phyloP scores from a whole-genome alignment of 1,284 basidiomycete species.

The Microbotryum saponariae region DNA sequence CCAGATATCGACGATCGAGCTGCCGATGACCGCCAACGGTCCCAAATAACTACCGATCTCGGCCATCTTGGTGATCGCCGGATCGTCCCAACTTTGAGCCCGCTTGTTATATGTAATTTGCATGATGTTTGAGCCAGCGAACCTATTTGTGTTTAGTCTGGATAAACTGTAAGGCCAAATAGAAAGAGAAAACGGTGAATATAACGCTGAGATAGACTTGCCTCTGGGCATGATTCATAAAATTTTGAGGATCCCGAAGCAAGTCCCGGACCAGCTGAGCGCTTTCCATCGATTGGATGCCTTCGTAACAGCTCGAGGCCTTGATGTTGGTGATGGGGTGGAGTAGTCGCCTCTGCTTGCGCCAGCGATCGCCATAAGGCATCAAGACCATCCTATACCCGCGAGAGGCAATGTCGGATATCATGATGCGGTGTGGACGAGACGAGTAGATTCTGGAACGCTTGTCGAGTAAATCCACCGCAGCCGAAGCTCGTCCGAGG shows the following conservation, averaged over 20 bases:
- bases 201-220: not conserved
- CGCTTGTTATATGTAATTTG: slow-evolving; percentile 38
- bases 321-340: slow-evolving; percentile 33
- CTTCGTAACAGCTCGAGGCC: slow-evolving; percentile 32
- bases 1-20: slow-evolving; percentile 32
- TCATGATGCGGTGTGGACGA: slow-evolving; percentile 36
- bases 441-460: slow-evolving; percentile 36
- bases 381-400: slow-evolving; percentile 37
- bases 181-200: not conserved
- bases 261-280: slow-evolving; percentile 34
- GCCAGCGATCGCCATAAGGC: slow-evolving; percentile 34
- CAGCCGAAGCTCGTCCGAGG: slow-evolving; percentile 31
- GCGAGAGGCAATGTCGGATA: slow-evolving; percentile 34
- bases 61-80: slow-evolving; percentile 30
- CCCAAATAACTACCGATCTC: no score
- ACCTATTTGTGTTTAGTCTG: slow-evolving; percentile 14
- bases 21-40: no score
- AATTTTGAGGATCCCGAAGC: slow-evolving; percentile 28
- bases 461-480: slow-evolving; percentile 37
- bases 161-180: not conserved
- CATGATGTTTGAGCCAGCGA: slow-evolving; percentile 39
- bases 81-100: slow-evolving; percentile 30
- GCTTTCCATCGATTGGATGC: slow-evolving; percentile 35
- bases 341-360: slow-evolving; percentile 33
- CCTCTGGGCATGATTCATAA: slow-evolving; percentile 36